Conservation (phyloP, 306 rosid genomes). For the Cicer pinnatifidum region DNA sequence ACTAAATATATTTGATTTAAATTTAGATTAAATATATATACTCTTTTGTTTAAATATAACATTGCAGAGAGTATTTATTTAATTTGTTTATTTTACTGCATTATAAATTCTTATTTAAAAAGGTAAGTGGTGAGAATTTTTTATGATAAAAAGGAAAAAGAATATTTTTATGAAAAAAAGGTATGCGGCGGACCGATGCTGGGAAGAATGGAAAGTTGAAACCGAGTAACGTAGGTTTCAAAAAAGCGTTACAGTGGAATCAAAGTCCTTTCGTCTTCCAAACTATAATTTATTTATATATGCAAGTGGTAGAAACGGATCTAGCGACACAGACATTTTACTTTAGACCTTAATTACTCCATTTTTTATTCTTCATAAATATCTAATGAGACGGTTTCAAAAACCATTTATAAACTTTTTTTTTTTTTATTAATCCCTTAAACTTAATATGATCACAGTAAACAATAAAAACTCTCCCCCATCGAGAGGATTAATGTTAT, state of each 20-base stretch:
- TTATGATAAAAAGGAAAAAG: background rate
- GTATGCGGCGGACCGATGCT: constrained; percentile 68
- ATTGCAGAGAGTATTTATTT: background rate
- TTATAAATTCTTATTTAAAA: background rate
- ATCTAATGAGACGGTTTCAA: constrained; percentile 19
- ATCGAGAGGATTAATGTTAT: no score
- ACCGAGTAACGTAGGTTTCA: constrained; percentile 46
- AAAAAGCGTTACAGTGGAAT: constrained; percentile 50
- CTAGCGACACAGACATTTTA: constrained; percentile 24
- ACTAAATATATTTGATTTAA: no score
- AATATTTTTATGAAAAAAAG: constrained; percentile 31
- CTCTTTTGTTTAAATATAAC: no score
- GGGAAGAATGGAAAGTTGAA: constrained; percentile 55
- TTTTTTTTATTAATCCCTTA: no score
- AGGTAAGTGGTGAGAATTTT: constrained; percentile 29
- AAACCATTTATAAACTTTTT: background rate
- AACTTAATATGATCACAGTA: no score
- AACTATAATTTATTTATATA: constrained; percentile 28
- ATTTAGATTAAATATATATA: no score
- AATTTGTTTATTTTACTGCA: background rate
- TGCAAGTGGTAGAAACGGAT: constrained; percentile 30
- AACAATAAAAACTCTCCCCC: no score
- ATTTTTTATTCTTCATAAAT: constrained; percentile 40
- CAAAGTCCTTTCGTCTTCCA: constrained; percentile 37
- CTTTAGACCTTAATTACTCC: constrained; percentile 3